phyloP scores from a whole-genome alignment of 106 monocot genomes.

The Allium cepa region DNA sequence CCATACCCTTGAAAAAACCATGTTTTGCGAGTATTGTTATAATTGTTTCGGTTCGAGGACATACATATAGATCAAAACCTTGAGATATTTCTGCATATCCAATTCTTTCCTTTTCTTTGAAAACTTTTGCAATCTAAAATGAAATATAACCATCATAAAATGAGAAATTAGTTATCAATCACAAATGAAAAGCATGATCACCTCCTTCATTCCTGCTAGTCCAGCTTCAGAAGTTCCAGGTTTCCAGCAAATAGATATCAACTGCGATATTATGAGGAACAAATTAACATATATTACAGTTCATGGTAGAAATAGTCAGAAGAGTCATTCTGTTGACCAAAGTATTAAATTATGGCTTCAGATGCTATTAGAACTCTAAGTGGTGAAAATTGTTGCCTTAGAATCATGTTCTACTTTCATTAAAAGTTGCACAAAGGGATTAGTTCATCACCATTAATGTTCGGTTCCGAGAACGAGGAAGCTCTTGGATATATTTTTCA shows the following conservation, averaged over 20 bases:
- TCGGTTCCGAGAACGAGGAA: conserved; percentile 70
- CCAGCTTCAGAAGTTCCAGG: conserved; percentile 45
- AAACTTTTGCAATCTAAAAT: conserved; percentile 49
- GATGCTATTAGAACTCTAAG: too few relatives aligned
- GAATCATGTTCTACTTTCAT: too few relatives aligned
- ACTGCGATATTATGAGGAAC: conserved; percentile 16
- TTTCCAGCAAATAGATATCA: conserved; percentile 82
- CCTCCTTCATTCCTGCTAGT: conserved; percentile 58
- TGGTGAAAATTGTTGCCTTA: too few relatives aligned
- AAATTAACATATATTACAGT: too few relatives aligned
- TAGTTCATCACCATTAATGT: conserved; percentile 47
- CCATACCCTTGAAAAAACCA: conserved; percentile 85
- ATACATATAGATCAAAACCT: conserved; percentile 62
- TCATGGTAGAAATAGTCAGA: background rate
- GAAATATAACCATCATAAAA: background rate
- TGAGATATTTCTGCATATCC: conserved; percentile 63
- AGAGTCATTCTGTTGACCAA: background rate
- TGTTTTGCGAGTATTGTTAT: conserved; percentile 78
- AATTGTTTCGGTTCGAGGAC: conserved; percentile 66
- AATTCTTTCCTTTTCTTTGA: conserved; percentile 42
- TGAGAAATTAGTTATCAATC: too few relatives aligned
- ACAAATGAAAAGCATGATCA: conserved; percentile 5
- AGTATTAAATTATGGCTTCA: too few relatives aligned
- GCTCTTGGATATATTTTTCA: conserved; percentile 86
- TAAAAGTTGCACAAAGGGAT: too few relatives aligned